Evolutionary conservation across 345 rosid species (phyloP).

Genomic region (Heritiera littoralis): DNA sequence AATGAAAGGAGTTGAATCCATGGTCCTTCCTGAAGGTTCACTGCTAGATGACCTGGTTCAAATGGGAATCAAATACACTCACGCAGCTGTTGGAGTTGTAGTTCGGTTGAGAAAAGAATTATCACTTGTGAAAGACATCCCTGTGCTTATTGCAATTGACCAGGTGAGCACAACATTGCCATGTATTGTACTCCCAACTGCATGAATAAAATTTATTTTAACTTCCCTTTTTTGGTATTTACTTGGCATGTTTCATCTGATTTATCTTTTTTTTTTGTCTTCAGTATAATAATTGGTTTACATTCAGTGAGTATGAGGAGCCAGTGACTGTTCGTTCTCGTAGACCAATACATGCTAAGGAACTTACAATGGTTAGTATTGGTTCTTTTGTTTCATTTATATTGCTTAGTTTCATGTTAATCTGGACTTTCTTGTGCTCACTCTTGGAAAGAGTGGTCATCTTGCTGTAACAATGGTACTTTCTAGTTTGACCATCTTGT

Average conservation of each 20-base stretch:
- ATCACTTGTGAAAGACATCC: slow-evolving; percentile 83
- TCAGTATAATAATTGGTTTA: slow-evolving; percentile 95
- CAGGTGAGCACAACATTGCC: slow-evolving; percentile 58
- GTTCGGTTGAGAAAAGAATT: slow-evolving; percentile 86
- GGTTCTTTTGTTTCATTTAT: not conserved
- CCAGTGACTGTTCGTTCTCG: slow-evolving; percentile 70
- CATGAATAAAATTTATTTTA: not conserved
- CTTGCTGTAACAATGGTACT: not conserved
- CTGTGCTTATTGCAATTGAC: slow-evolving; percentile 89
- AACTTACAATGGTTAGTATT: slow-evolving; percentile 76
- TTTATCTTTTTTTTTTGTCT: slow-evolving; percentile 27
- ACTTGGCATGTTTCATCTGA: slow-evolving; percentile 16
- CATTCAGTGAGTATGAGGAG: slow-evolving; percentile 94
- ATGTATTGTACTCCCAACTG: not conserved
- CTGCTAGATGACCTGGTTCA: slow-evolving; percentile 72
- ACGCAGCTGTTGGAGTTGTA: slow-evolving; percentile 83
- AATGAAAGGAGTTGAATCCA: slow-evolving; percentile 72
- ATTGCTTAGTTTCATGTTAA: not conserved
- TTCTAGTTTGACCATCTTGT: not conserved
- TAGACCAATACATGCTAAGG: slow-evolving; percentile 80
- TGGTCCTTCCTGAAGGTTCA: slow-evolving; percentile 68
- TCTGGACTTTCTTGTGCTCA: not conserved
- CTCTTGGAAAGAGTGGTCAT: not conserved
- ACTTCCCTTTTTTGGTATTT: not conserved
- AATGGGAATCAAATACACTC: slow-evolving; percentile 74